Base-by-base conservation (phyloP, 495 filamentous ascomycete genomes). In the Chaetomium cochliodes region DNA sequence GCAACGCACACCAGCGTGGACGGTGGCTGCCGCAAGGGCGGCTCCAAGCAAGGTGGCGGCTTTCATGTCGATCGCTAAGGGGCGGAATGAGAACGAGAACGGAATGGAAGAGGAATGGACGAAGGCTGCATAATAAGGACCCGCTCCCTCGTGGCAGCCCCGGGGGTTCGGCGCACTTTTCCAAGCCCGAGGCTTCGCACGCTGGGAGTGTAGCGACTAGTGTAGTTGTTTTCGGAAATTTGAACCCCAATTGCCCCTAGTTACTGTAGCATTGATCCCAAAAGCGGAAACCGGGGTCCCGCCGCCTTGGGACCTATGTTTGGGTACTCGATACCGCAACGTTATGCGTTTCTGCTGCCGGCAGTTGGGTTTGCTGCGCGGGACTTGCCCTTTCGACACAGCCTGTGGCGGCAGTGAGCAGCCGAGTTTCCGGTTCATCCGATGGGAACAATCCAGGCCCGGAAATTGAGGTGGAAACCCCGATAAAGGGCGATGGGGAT, bases 41-140 rank as follows among this genome's bases (percentile, higher is more conserved):
- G 63, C 33, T n/a, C 57, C 63, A n/a, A 65, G 39, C 30, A 65
- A 20, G 4, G 37, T 30, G 39, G 63, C 47, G 23, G 26, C 57
- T 50, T 60, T 65, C 57, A 65, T 65, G 57, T 37, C 59, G 49
- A 62, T 62, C 59, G 46, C 13, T 62, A 49, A 3, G 18, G 42
- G 5, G 42, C 8, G 37, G 13, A 33, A 20, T 25, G 57, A 59
- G 42, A 33, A 30, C 39, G 46, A 28, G 22, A 47, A 20, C 30
- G 41, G 8, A 26, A 39, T 23, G 20, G 12, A n/a, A 30, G 30
- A 60, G n/a, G 11, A 18, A 16, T 33, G 46, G 58, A 50, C 23
- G 46, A 8, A 9, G 4, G 7, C 18, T 50, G 28, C 46, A 51
- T 51, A 60, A 23, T 22, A 16, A 25, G 46, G 20, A n/a, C 46